Evolutionary conservation across 129 eudicot species (phyloP).

Genomic region (Artemisia annua): DNA sequence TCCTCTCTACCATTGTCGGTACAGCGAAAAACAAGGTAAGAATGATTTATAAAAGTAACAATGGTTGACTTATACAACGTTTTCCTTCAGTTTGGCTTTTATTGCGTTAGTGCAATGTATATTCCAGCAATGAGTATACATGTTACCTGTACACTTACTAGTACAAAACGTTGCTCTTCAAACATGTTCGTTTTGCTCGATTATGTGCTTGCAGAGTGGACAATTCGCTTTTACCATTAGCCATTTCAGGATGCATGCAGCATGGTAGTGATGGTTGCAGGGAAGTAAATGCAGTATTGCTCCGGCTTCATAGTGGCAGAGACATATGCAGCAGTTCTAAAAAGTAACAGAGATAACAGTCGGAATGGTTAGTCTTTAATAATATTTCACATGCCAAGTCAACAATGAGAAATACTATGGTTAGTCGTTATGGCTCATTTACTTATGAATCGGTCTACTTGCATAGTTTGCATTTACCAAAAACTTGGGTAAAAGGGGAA

Average conservation of each 20-base stretch:
- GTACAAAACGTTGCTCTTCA: slow-evolving; percentile 19
- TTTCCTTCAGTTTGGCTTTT: neutral
- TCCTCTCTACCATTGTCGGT: neutral
- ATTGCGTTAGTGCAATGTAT: neutral
- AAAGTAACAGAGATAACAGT: neutral
- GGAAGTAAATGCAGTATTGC: slow-evolving; percentile 40
- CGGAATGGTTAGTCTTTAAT: neutral
- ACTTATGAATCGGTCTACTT: neutral
- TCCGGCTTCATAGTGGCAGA: slow-evolving; percentile 2
- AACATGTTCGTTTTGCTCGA: slow-evolving; percentile 47
- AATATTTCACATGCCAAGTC: neutral
- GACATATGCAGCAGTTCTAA: slow-evolving; percentile 23
- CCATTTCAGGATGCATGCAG: slow-evolving; percentile 68
- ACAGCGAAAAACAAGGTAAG: neutral
- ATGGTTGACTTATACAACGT: neutral
- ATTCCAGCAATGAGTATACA: neutral
- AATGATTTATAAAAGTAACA: neutral
- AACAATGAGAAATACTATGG: neutral
- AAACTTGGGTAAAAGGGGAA: too few species aligned
- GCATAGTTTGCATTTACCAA: too few species aligned
- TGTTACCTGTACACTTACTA: slow-evolving; percentile 11
- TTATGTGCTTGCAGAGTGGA: slow-evolving; percentile 77
- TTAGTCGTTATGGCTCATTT: slow-evolving; percentile 4
- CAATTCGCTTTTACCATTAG: slow-evolving; percentile 75
- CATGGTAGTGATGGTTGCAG: slow-evolving; percentile 69